Evolutionary conservation across 257 asterid species (phyloP), one percentile per base, ranked within the genome.

Genomic region (Ligustrum vulgare): DNA sequence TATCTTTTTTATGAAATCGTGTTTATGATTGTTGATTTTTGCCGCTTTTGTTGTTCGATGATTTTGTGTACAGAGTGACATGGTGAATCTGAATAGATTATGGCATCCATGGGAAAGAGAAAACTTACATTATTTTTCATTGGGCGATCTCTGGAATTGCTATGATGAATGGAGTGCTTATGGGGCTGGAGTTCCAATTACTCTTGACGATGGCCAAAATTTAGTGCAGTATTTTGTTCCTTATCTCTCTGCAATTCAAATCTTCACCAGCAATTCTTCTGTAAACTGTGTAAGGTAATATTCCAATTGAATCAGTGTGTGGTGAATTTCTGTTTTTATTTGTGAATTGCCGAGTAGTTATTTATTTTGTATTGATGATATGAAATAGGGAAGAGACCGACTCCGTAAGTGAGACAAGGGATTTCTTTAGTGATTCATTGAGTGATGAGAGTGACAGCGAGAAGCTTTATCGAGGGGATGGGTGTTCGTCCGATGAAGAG

Each of bases 81-180:
- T 82, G 64, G 89, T 84, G 83, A 94, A 87, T 82, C 92, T 94
- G 32, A 92, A 94, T 73, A 88, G 76, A 91, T 89, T 94, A 35
- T 94, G 99, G 99, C 91, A 89, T 83, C 97, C 99, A n/a, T 87
- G 91, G 89, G 99, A 83, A 79, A 86, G 94, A 77, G 99, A 92
- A 77, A 89, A 88, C 60, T 85, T 94, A 36, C 98, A 94, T 76
- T 94, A 86, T 77, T 91, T 92, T 70, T 86, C 89, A 31, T 87
- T 94, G 68, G 84, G 83, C 81, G 99, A 92, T 82, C 96, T 94
- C 66, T 92, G 99, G 99, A 89, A 86, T 71, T 80, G 89, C 34
- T 92, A 84, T 82, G 94, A 87, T 82, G 97, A 94, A 89, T 91
- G 91, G 90, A 94, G 99, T 89, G 97, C 94, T 8, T 94, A 90